Conservation (phyloP, 768 basidiomycete species). For the Tricholoma bakamatsutake region DNA sequence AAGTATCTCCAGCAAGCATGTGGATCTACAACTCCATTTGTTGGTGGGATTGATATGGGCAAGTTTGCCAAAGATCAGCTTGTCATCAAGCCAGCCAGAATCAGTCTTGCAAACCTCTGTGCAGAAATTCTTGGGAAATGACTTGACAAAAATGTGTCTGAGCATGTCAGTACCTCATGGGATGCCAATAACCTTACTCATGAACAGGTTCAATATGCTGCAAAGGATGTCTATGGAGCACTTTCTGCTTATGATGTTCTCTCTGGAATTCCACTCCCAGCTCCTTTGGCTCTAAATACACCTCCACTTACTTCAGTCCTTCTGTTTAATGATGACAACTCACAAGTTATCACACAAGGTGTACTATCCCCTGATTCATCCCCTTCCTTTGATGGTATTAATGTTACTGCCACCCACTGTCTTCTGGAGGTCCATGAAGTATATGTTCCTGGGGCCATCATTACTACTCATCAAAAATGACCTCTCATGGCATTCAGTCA, state of each 20-base stretch:
- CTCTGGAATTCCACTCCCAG: neutral
- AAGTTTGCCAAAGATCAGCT: conserved; percentile 7
- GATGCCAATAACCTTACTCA: conserved; percentile 4
- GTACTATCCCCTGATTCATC: neutral
- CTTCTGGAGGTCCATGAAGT: neutral
- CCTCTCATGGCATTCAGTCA: neutral
- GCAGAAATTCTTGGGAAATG: conserved; percentile 18
- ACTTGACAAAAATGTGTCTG: conserved; percentile 16
- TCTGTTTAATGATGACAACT: neutral
- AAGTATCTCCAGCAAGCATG: neutral
- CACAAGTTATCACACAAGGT: neutral
- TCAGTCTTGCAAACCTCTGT: conserved; percentile 24
- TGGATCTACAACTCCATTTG: neutral
- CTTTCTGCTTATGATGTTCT: neutral
- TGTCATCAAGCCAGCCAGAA: conserved; percentile 10
- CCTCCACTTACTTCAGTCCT: neutral
- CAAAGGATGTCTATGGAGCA: neutral
- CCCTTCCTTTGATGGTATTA: neutral
- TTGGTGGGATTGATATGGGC: no score
- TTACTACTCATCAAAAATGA: neutral
- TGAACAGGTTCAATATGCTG: conserved; percentile 17
- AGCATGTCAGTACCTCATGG: conserved; percentile 18
- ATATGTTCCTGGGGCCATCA: neutral
- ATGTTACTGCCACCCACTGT: neutral
- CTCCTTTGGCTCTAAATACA: neutral